phyloP scores from a whole-genome alignment of 306 rosid species.

The Alnus glutinosa region DNA sequence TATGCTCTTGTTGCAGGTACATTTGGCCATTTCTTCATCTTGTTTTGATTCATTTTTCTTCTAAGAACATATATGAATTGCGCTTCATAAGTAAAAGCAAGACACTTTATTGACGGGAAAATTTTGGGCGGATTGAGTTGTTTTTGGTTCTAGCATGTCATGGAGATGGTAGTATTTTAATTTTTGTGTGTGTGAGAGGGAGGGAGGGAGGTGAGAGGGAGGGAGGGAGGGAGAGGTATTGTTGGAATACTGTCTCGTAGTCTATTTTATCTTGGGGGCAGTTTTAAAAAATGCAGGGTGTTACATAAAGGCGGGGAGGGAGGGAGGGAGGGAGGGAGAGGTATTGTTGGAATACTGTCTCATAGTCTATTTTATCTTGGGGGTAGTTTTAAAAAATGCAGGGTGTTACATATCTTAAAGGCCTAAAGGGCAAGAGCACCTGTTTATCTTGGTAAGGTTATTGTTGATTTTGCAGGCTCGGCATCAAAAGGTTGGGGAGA shows the following conservation, averaged over 20 bases:
- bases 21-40: slow-evolving; percentile 7
- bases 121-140: background rate
- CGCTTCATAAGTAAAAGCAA: background rate
- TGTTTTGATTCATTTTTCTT: slow-evolving; percentile 17
- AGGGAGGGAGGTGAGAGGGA: background rate
- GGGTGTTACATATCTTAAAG: background rate
- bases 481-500: slow-evolving; percentile 96
- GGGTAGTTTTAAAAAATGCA: background rate
- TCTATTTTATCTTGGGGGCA: background rate
- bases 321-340: too few species aligned
- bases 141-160: background rate
- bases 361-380: background rate
- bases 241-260: background rate
- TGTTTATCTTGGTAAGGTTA: slow-evolving; percentile 25
- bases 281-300: background rate
- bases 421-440: background rate
- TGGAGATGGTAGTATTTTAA: background rate
- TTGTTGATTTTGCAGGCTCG: slow-evolving; percentile 80
- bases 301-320: background rate
- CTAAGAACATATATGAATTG: slow-evolving; percentile 6
- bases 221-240: too few species aligned
- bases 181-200: background rate
- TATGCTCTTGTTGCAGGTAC: slow-evolving; percentile 91
- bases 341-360: background rate
- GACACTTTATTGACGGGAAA: background rate